A percentile compares a stretch with the other conserved stretches of the same genome.
Conservation (phyloP, 768 basidiomycete genomes). For the Strobilomyces confusus region DNA sequence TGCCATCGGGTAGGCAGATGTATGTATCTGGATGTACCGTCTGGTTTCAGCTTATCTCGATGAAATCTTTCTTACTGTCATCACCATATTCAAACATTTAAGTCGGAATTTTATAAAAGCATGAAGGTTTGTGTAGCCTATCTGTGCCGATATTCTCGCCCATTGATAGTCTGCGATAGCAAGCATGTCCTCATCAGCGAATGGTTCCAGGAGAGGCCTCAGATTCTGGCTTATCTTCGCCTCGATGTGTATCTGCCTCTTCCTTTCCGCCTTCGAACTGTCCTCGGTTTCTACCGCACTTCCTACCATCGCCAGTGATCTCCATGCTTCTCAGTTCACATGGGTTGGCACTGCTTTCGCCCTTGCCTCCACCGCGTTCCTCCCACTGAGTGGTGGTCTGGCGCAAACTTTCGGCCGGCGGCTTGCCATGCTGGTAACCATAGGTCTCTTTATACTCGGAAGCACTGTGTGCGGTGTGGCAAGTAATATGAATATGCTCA, state of each 20-base stretch:
- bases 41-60: no score
- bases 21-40: no score
- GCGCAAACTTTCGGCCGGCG: not conserved
- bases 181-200: not conserved
- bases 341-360: not conserved
- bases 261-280: no score
- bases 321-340: not conserved
- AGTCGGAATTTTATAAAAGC: no score
- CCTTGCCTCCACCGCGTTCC: not conserved
- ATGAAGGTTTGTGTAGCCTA: no score
- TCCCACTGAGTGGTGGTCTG: not conserved
- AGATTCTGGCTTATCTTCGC: not conserved
- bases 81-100: no score
- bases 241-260: not conserved
- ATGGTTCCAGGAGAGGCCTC: not conserved
- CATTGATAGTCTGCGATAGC: no score
- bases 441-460: not conserved
- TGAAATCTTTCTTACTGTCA: no score
- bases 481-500: not conserved
- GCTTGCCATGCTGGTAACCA: not conserved
- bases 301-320: no score
- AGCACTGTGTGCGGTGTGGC: not conserved
- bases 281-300: no score
- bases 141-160: no score
- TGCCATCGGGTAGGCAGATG: no score